Evolutionary conservation across 192 early-diverging fungal genomes (phyloP).

Genomic region (Podila clonocystis): DNA sequence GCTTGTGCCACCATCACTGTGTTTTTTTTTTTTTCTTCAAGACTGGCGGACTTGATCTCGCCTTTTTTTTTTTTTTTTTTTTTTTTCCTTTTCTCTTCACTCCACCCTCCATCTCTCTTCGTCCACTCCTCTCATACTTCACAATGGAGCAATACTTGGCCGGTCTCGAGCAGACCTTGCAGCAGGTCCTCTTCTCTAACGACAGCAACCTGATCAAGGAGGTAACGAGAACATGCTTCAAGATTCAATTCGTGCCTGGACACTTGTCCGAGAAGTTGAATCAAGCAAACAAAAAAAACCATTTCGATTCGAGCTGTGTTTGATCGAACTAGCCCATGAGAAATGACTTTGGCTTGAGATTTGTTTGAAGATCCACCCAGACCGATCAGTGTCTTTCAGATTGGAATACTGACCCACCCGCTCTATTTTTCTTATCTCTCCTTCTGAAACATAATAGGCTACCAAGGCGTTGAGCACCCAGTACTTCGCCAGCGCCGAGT

Average conservation of each 20-base stretch:
- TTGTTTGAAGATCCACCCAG: neutral
- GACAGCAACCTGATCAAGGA: constrained; percentile 66
- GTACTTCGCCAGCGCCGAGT: constrained; percentile 73
- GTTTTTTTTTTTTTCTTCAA: neutral
- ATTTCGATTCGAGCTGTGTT: no score
- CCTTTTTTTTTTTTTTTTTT: neutral
- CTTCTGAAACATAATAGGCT: constrained; percentile 51
- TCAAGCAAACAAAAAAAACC: no score
- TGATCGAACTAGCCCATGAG: no score
- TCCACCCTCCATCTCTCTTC: neutral
- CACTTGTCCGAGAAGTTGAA: neutral
- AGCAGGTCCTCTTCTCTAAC: constrained; percentile 62
- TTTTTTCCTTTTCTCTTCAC: neutral
- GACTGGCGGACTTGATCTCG: neutral
- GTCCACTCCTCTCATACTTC: neutral
- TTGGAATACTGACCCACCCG: neutral
- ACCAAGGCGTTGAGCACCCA: constrained; percentile 79
- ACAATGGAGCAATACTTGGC: constrained; percentile 65
- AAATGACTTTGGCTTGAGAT: neutral
- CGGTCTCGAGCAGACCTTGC: constrained; percentile 64
- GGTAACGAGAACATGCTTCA: constrained; percentile 14
- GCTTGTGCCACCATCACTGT: neutral
- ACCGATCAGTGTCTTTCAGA: no score
- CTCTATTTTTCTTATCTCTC: neutral
- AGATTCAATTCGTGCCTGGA: neutral